Percentiles rank a stretch among this genome's conserved stretches.
Conservation (phyloP, 768 basidiomycete genomes). For the Pleurotus djamor region DNA sequence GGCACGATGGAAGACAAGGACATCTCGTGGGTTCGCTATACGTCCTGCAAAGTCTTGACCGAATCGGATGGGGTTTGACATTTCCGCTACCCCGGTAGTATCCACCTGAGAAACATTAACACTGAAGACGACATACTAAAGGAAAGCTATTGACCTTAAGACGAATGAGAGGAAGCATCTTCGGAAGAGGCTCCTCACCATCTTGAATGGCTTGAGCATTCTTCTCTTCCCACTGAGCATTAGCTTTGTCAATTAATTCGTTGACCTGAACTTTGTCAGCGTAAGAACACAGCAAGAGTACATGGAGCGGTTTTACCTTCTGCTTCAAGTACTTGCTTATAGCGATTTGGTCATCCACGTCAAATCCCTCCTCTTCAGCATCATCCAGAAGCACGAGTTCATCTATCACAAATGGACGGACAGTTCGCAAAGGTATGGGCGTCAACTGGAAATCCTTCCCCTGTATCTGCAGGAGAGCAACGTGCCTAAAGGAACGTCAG, state of each 20-base stretch:
- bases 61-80: slow-evolving; percentile 95
- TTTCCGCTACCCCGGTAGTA: slow-evolving; percentile 86
- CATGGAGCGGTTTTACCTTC: slow-evolving; percentile 40
- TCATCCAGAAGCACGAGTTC: slow-evolving; percentile 74
- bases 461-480: slow-evolving; percentile 85
- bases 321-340: slow-evolving; percentile 79
- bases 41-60: slow-evolving; percentile 92
- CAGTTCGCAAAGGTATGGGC: slow-evolving; percentile 85
- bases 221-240: slow-evolving; percentile 74
- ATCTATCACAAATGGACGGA: slow-evolving; percentile 92
- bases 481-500: slow-evolving; percentile 59
- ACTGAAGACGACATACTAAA: not conserved
- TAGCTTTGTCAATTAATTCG: slow-evolving; percentile 74
- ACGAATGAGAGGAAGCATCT: slow-evolving; percentile 85
- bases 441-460: slow-evolving; percentile 85
- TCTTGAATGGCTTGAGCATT: slow-evolving; percentile 58
- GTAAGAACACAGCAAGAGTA: not conserved
- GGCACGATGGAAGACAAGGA: slow-evolving; percentile 77
- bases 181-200: slow-evolving; percentile 58
- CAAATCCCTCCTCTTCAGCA: slow-evolving; percentile 74
- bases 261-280: slow-evolving; percentile 54
- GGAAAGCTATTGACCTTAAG: slow-evolving; percentile 56
- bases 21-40: slow-evolving; percentile 93
- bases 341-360: slow-evolving; percentile 78
- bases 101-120: slow-evolving; percentile 56